Evolutionary conservation across 2,329 filamentous ascomycete species (phyloP), one percentile per base, ranked within the genome.

Genomic region (Fusarium sterilihyphosum): DNA sequence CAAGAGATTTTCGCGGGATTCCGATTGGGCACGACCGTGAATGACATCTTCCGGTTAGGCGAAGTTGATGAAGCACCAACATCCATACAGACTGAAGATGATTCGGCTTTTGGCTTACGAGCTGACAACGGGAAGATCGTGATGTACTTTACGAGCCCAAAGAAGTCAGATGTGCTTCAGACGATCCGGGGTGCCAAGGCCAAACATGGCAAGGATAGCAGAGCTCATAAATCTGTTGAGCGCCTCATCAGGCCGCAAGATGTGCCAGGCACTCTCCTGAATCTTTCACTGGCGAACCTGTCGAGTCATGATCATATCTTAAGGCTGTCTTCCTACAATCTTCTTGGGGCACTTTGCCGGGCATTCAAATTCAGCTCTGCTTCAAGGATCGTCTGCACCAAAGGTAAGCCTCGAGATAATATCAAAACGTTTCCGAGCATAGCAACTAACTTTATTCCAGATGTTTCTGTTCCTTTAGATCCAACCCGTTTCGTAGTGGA

Each of bases 121-220:
- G 91, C 91, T 6, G 91, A 93, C 75, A 91, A 90, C 71, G 91
- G 91, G 74, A 92, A 91, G 81, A 90, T 92, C 57, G 88, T 92
- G 61, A 92, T 93, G 90, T 92, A 91, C 78, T 93, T 93, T 79
- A 91, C 90, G 24, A 92, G 91, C 73, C 85, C 90, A 3, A 89
- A 89, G 78, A 92, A 91, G 79, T 79, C 84, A 12, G 91, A 92
- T 69, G 86, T 93, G 26, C 83, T 93, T 8, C 88, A 91, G 79
- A 88, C 88, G 17, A 91, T 93, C 61, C 87, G 90, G 40, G 85
- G 83, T 16, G 90, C 90, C 49, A 93, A 92, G 79, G 83, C 87
- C 13, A 92, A 91, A 75, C 87, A 91, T 70, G 88, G 88, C 62
- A 92, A 92, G 77, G 91, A 93, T 71, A 86, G 84, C 43, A 86